Base-by-base conservation (phyloP, 176 grass and related monocot species). In the Aegilops sharonensis region DNA sequence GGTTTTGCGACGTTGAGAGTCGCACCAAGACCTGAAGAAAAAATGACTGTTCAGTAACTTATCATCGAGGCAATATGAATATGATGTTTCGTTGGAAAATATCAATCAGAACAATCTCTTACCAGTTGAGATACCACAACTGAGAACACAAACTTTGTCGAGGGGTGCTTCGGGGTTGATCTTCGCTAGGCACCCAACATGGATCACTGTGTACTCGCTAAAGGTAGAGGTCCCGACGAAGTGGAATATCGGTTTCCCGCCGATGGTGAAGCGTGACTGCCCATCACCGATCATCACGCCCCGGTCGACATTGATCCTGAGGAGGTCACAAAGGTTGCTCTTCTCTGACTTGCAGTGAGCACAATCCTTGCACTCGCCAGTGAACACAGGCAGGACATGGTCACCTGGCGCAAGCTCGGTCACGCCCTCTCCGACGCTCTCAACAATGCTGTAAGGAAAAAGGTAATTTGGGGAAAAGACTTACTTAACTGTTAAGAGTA, bases 361-460 rank as follows among this genome's bases (percentile, higher is more conserved):
- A 29, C 92, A 94, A 48, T 97, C 95, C 42, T 89, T 97, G 86
- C 95, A 97, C 64, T 97, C 95, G 50, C 95, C 95, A 29, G 95
- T 97, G 87, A 97, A 97, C 12, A 94, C 90, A 3, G 95, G 95
- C 9, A 97, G 92, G 8, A 97, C 95, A 88, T 97, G 95, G 78
- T 97, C 95, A n/a, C 95, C 95, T 5, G 95, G 90, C 54, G 80
- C 87, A 11, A 97, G n/a, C 4, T 97, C 92, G 4, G 92, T 94
- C 32, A 97, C 92, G 21, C 92, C 95, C 43, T 97, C 90, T 81
- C 95, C 95, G 9, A 97, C 87, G 35, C 95, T 93, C 85, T 97
- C 95, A 9, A 97, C 85, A 71, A 97, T 97, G 4, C 92, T 97
- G 75, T 3, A 18, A 78, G 54, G 11, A 70, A 11, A 11, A 36